Conservation (phyloP, 2,329 filamentous ascomycete species). For the Aspergillus costaricaensis region DNA sequence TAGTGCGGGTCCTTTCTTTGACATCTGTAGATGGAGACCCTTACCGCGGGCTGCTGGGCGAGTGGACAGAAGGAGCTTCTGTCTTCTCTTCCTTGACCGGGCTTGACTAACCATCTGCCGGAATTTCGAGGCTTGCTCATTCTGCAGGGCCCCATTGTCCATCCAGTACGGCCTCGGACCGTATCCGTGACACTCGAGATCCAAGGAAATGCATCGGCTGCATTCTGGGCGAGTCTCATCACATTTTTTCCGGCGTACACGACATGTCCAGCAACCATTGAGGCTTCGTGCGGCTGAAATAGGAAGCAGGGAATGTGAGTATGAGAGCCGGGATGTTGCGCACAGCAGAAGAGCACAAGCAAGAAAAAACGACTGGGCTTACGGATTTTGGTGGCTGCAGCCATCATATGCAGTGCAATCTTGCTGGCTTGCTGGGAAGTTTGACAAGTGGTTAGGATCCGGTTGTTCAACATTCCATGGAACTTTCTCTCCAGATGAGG, state of each 20-base stretch:
- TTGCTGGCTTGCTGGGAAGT: neutral
- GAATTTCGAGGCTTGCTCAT: constrained; percentile 1
- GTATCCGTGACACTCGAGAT: constrained; percentile 2
- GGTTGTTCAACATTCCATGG: neutral
- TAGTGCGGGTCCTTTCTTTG: neutral
- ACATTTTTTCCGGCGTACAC: constrained; percentile 1
- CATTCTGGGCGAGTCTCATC: constrained; percentile 1
- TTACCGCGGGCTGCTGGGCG: neutral
- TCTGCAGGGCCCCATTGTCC: neutral
- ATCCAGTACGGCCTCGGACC: neutral
- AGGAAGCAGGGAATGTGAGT: neutral
- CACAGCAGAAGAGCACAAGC: neutral
- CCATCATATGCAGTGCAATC: neutral
- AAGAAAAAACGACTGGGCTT: neutral
- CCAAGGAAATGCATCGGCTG: neutral
- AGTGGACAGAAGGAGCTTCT: neutral
- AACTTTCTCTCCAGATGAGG: neutral
- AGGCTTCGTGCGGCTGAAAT: neutral
- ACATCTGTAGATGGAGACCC: neutral
- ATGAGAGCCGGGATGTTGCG: neutral
- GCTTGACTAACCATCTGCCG: constrained; percentile 1
- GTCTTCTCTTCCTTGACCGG: neutral
- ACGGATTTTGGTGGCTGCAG: neutral
- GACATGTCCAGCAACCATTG: constrained; percentile 5
- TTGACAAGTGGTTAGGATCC: neutral